Evolutionary conservation across 108 stramenopile species (phyloP), one percentile per base, ranked within the genome.

Genomic region (Heterococcus sp.): DNA sequence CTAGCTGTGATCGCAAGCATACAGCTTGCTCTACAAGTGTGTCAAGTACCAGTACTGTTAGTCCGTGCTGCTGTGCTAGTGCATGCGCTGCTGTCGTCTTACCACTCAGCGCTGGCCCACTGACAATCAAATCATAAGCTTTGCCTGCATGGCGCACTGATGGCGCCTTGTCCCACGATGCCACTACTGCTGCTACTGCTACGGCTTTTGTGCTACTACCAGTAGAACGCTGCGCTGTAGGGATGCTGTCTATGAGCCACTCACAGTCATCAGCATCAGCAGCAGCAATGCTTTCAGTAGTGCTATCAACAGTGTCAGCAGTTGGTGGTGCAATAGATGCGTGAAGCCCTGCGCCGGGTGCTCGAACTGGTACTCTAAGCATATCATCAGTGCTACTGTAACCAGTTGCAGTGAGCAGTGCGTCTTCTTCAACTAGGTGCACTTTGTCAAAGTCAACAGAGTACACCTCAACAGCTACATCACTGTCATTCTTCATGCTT

Each of bases 361-460:
- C 38, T 0, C 89, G 71, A 21, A 86, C 77, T 8, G 85, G 87
- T 1, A 88, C 65, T 1, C 88, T 71, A 37, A 87, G 65, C 37
- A 82, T 35, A 3, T 79, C 86, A 28, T 74, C 74, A 11, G 58
- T 46, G 40, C 38, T 79, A n/a, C n/a, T n/a, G 46, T 85, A 89
- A 3, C 35, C 66, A 30, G 38, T 11, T 31, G 37, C 38, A 33
- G 30, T 36, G 11, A 32, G 38, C 1, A 89, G 38, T 35, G 85
- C 72, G n/a, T 39, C 82, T 37, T 90, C 91, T 38, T 91, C 90
- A 26, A 35, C 70, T 0, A 84, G 39, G 66, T 87, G 85, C n/a
- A 75, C 40, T 63, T 70, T 32, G 77, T 91, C 90, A 71, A 91
- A 91, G 75, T 91, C 89, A 32, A 90, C 32, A 8, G 90, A 90